Percentiles rank a stretch among this genome's conserved stretches.
Evolutionary conservation across 495 filamentous ascomycete genomes (phyloP).

Genomic region (Echria macrotheca): DNA sequence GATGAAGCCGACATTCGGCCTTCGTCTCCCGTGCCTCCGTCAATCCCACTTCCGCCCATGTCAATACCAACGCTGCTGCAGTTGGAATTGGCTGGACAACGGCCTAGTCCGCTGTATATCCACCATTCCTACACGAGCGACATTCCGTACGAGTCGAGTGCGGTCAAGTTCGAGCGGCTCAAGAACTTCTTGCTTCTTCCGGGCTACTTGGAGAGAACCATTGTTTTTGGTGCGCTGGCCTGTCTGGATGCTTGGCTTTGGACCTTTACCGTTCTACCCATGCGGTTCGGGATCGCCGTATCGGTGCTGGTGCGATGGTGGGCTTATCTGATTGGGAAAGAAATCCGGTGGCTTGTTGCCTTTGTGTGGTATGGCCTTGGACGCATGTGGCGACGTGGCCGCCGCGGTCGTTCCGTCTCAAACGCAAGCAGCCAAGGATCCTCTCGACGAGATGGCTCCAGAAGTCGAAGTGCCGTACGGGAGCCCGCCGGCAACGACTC

Average conservation of each 20-base stretch:
- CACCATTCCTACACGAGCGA: conserved; percentile 66
- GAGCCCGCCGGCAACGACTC: conserved; percentile 8
- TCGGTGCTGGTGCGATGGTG: conserved; percentile 71
- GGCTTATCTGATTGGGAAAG: conserved; percentile 56
- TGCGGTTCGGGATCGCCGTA: conserved; percentile 81
- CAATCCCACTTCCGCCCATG: conserved; percentile 74
- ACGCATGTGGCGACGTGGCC: conserved; percentile 61
- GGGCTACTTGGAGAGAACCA: conserved; percentile 72
- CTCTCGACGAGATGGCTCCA: conserved; percentile 29
- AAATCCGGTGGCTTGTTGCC: conserved; percentile 58
- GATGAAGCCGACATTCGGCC: conserved; percentile 31
- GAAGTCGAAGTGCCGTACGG: conserved; percentile 32
- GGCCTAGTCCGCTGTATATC: conserved; percentile 84
- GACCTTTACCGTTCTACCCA: conserved; percentile 88
- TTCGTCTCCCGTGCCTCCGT: conserved; percentile 61
- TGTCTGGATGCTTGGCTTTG: conserved; percentile 97
- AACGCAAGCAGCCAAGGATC: conserved; percentile 20
- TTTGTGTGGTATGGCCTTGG: conserved; percentile 73
- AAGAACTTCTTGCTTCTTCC: conserved; percentile 82
- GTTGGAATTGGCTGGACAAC: conserved; percentile 75
- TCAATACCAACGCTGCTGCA: conserved; percentile 86
- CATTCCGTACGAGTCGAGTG: conserved; percentile 90
- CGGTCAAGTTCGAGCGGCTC: conserved; percentile 90
- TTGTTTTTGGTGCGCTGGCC: conserved; percentile 82
- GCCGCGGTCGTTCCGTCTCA: conserved; percentile 43